These are phyloP conservation scores for Talaromyces rugulosus DNA, from an alignment of 2,329 filamentous ascomycete species.

Conservation along the genomic window DNA sequence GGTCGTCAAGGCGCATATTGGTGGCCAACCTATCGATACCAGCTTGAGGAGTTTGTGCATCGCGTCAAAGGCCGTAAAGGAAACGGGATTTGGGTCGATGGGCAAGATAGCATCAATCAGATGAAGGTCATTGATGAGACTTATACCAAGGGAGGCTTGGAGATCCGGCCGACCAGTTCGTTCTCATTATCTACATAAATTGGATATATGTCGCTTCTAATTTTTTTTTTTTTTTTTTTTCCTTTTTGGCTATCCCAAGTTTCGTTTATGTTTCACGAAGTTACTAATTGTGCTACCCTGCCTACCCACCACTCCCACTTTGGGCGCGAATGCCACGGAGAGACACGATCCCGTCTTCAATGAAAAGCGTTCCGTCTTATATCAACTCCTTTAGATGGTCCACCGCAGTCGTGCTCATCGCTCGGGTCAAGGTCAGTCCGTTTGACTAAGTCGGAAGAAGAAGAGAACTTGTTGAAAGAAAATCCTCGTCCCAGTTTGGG, in stretches of 20 bases:
- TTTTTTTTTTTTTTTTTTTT: not conserved
- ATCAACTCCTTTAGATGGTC: no score
- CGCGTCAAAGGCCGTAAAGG: conserved; percentile 35
- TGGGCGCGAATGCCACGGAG: no score
- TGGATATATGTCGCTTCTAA: not conserved
- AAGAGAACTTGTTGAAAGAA: no score
- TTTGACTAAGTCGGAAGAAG: no score
- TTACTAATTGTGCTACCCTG: no score
- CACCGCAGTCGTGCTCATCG: no score
- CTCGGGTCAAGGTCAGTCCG: no score
- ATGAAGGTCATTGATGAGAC: conserved; percentile 47
- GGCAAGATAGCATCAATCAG: conserved; percentile 42
- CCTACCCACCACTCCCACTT: no score
- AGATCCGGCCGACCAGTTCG: conserved; percentile 12
- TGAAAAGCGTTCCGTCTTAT: no score
- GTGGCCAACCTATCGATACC: conserved; percentile 45
- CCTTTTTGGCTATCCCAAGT: not conserved
- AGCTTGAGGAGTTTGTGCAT: conserved; percentile 50
- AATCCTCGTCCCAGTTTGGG: no score
- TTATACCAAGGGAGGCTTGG: conserved; percentile 40
- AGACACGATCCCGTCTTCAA: no score
- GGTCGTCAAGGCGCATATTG: conserved; percentile 26
- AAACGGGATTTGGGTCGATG: conserved; percentile 38
- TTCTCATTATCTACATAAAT: not conserved
- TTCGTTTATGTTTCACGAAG: not conserved